A percentile compares a stretch with the other conserved stretches of the same genome.
These are phyloP conservation scores for Castanea sativa DNA, from an alignment of 306 rosid genomes.

Conservation along the genomic window DNA sequence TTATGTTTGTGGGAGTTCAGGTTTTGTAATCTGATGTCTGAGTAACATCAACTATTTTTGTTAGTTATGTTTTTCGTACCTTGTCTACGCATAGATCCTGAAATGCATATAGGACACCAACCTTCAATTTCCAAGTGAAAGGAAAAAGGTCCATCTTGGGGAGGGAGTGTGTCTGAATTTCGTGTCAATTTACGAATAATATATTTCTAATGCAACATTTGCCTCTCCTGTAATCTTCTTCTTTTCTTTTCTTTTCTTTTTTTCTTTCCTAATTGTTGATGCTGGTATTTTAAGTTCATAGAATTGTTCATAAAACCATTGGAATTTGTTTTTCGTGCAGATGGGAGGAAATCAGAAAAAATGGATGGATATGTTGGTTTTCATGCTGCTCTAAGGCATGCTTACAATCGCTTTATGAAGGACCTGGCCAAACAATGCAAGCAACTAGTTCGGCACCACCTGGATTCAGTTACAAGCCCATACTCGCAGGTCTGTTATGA, in stretches of 20 bases:
- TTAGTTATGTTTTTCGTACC: not conserved
- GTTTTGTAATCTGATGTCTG: not conserved
- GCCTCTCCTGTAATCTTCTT: not conserved
- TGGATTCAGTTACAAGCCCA: slow-evolving; percentile 94
- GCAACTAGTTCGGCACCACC: slow-evolving; percentile 83
- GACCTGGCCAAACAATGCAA: slow-evolving; percentile 88
- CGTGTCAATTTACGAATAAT: not conserved
- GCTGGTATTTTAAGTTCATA: not conserved
- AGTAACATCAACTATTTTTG: not conserved
- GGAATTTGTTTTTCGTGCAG: slow-evolving; percentile 44
- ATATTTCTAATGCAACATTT: not conserved
- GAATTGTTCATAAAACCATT: slow-evolving; percentile 22
- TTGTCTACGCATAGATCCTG: not conserved
- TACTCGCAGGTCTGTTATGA: slow-evolving; percentile 85
- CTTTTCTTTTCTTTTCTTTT: not conserved
- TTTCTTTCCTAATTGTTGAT: not conserved
- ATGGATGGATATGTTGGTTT: slow-evolving; percentile 94
- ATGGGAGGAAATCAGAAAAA: slow-evolving; percentile 57
- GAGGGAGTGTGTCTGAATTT: not conserved
- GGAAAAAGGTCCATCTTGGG: not conserved
- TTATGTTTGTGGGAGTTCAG: not conserved
- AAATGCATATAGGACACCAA: not conserved
- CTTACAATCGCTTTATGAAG: slow-evolving; percentile 66
- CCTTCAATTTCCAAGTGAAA: not conserved
- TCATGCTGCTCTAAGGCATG: slow-evolving; percentile 86